A percentile compares a stretch with the other conserved stretches of the same genome.
phyloP scores from a whole-genome alignment of 1,284 basidiomycete species.

The Marasmius oreades region DNA sequence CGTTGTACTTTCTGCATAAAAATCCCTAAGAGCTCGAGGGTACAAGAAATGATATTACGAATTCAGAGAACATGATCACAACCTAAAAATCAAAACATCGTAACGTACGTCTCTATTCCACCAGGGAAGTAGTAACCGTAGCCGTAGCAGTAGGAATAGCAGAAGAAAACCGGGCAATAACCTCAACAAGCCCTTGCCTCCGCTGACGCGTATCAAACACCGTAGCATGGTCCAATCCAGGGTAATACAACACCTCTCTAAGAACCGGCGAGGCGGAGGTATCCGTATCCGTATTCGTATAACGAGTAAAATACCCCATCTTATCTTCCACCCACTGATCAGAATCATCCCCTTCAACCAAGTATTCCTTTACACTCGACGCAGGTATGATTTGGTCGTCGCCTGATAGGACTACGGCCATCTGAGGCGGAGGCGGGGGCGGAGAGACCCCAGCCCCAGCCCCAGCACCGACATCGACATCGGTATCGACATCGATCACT shows the following conservation, averaged over 20 bases:
- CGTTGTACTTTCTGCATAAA: too few species aligned
- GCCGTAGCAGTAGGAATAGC: too few species aligned
- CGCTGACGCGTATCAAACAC: constrained; percentile 44
- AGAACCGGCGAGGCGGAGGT: background rate
- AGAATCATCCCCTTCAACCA: constrained; percentile 40
- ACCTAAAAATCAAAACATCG: too few species aligned
- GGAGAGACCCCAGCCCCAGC: background rate
- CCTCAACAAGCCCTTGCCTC: constrained; percentile 35
- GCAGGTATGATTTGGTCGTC: constrained; percentile 58
- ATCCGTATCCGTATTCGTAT: background rate
- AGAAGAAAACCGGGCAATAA: constrained; percentile 33
- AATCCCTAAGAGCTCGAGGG: too few species aligned
- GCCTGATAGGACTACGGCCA: constrained; percentile 48
- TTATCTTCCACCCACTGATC: constrained; percentile 26
- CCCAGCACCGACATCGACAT: too few species aligned
- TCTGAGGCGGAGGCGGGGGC: constrained; percentile 1
- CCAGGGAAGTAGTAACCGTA: too few species aligned
- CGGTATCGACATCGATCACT: too few species aligned
- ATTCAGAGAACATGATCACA: too few species aligned
- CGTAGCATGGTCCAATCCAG: constrained; percentile 51
- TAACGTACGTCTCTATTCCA: too few species aligned
- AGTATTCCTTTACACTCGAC: constrained; percentile 44
- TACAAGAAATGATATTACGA: too few species aligned
- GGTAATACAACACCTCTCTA: constrained; percentile 49
- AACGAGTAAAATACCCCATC: constrained; percentile 6